Percentiles rank a stretch among this genome's conserved stretches.
These are phyloP conservation scores for Phytopythium aichiense DNA, from an alignment of 352 stramenopile species.

Conservation along the genomic window DNA sequence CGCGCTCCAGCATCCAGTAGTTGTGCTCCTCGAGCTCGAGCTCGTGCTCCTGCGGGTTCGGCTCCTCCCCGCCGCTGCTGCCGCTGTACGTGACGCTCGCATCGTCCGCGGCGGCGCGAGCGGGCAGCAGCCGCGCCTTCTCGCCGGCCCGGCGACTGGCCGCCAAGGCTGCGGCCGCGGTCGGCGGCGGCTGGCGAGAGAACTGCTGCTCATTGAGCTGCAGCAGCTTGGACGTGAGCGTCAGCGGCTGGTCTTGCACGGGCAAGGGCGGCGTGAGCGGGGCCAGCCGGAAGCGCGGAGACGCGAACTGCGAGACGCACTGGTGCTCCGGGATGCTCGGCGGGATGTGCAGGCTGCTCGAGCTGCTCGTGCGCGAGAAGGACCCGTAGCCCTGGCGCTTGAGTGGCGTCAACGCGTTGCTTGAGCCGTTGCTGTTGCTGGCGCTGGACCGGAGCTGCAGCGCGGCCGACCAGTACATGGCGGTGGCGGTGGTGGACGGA, in stretches of 20 bases:
- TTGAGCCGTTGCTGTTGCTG: neutral
- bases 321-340: conserved; percentile 78
- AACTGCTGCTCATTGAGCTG: conserved; percentile 13
- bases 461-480: conserved; percentile 74
- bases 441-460: conserved; percentile 48
- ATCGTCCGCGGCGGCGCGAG: conserved; percentile 16
- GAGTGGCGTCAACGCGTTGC: conserved; percentile 18
- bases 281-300: conserved; percentile 19
- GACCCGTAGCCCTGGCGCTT: conserved; percentile 51
- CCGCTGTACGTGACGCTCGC: neutral
- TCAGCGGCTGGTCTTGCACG: conserved; percentile 20
- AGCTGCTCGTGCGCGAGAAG: conserved; percentile 33
- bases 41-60: conserved; percentile 31
- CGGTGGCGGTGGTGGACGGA: conserved; percentile 7
- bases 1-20: conserved; percentile 76
- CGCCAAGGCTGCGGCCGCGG: neutral
- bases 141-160: conserved; percentile 11
- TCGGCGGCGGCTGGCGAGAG: conserved; percentile 9
- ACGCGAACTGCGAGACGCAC: conserved; percentile 54
- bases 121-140: conserved; percentile 26
- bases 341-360: conserved; percentile 51
- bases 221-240: conserved; percentile 26
- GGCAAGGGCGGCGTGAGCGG: conserved; percentile 3
- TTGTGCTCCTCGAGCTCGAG: conserved; percentile 36
- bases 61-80: conserved; percentile 17